These are phyloP conservation scores for Suhomyces pyralidae DNA, from an alignment of 805 yeast species.

Conservation along the genomic window DNA sequence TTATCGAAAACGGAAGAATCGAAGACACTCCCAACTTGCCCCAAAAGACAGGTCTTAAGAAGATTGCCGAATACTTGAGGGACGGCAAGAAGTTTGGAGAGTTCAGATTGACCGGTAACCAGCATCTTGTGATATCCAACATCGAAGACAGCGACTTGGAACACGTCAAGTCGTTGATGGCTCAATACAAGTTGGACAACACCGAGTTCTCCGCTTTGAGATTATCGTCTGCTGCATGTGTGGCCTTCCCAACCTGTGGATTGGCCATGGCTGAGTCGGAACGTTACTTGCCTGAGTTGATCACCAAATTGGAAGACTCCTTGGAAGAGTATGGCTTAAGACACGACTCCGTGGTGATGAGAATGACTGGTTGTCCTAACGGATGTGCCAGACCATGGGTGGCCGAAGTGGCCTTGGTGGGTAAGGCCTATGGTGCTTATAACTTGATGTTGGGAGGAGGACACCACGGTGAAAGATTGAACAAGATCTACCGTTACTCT, in stretches of 20 bases:
- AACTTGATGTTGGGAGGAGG: conserved; percentile 96
- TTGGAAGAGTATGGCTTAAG: conserved; percentile 90
- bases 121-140: conserved; percentile 77
- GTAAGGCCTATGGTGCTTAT: conserved; percentile 91
- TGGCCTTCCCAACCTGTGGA: conserved; percentile 98
- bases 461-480: conserved; percentile 86
- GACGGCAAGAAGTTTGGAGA: conserved; percentile 64
- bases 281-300: conserved; percentile 80
- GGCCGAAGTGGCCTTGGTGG: conserved; percentile 93
- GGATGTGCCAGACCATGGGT: conserved; percentile 99
- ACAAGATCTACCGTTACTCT: conserved; percentile 84
- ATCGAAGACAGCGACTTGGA: conserved; percentile 67
- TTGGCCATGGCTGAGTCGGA: conserved; percentile 98
- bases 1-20: conserved; percentile 94
- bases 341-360: conserved; percentile 91
- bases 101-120: conserved; percentile 94
- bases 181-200: conserved; percentile 78
- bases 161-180: conserved; percentile 59
- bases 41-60: conserved; percentile 81
- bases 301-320: conserved; percentile 78
- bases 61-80: conserved; percentile 68
- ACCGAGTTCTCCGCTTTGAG: conserved; percentile 79
- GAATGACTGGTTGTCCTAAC: conserved; percentile 99
- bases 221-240: conserved; percentile 92
- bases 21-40: conserved; percentile 89